Conservation (phyloP, 257 asterid genomes). For the Sherardia arvensis region DNA sequence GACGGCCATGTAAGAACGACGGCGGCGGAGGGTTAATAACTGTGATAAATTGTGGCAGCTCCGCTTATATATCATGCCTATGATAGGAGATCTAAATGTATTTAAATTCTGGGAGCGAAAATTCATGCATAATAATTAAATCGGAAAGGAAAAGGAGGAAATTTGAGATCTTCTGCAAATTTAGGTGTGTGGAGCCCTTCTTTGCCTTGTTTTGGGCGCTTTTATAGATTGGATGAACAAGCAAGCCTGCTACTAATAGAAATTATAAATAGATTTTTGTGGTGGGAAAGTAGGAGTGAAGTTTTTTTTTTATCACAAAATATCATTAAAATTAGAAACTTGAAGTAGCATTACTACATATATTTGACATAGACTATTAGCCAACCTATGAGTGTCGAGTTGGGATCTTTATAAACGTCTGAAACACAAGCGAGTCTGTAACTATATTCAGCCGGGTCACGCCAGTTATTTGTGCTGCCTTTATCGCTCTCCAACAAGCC, state of each 20-base stretch:
- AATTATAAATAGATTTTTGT: neutral
- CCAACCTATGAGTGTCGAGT: no score
- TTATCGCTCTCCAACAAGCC: no score
- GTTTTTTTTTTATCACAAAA: no score
- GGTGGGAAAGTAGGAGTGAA: neutral
- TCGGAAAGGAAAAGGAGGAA: neutral
- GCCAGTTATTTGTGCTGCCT: no score
- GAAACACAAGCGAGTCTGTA: no score
- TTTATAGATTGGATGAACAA: neutral
- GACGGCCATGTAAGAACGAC: slow-evolving; percentile 53
- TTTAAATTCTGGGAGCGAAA: neutral
- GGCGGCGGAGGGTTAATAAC: slow-evolving; percentile 8
- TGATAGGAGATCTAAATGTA: neutral
- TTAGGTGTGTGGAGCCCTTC: neutral
- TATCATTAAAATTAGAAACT: no score
- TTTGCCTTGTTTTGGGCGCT: neutral
- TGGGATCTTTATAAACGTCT: no score
- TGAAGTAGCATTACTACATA: no score
- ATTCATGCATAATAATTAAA: slow-evolving; percentile 1
- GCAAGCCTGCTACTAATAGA: neutral
- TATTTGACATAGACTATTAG: no score
- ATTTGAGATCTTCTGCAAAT: neutral
- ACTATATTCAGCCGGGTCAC: no score
- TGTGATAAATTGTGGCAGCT: slow-evolving; percentile 10
- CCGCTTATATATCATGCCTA: slow-evolving; percentile 53